These are phyloP conservation scores for Neostapfia colusana DNA, from an alignment of 176 grass and related monocot genomes.

Conservation along the genomic window DNA sequence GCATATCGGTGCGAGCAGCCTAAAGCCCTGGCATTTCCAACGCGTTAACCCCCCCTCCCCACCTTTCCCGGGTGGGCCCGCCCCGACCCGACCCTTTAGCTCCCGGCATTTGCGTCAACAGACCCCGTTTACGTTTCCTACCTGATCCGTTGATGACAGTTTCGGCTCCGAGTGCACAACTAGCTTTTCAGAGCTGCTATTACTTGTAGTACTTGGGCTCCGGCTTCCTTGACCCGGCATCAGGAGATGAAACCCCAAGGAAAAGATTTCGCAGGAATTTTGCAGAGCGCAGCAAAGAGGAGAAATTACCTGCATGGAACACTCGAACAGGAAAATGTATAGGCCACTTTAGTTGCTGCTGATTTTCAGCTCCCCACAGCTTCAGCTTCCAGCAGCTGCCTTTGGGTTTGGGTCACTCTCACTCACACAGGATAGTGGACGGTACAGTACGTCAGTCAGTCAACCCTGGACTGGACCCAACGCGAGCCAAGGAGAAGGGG, in stretches of 20 bases:
- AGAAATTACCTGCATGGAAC: not conserved
- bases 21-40: conserved; percentile 21
- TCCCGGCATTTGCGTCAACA: not conserved
- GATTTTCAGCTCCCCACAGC: conserved; percentile 22
- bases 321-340: too few species aligned
- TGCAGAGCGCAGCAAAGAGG: not conserved
- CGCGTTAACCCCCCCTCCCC: not conserved
- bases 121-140: conserved; percentile 23
- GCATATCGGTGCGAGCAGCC: too few species aligned
- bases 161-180: not conserved
- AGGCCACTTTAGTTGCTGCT: not conserved
- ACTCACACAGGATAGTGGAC: not conserved
- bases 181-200: conserved; percentile 11
- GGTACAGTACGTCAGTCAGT: conserved; percentile 38
- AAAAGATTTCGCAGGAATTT: not conserved
- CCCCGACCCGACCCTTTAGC: not conserved
- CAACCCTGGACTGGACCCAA: conserved; percentile 34
- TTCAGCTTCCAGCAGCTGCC: not conserved
- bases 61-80: not conserved
- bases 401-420: conserved; percentile 7
- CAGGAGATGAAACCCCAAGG: not conserved
- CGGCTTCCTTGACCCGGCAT: conserved; percentile 37
- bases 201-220: not conserved
- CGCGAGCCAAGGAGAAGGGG: conserved; percentile 1
- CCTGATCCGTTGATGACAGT: conserved; percentile 20